Percentiles rank a stretch among this genome's conserved stretches.
These are phyloP conservation scores for Anastatica hierochuntica DNA, from an alignment of 345 rosid genomes.

Conservation along the genomic window DNA sequence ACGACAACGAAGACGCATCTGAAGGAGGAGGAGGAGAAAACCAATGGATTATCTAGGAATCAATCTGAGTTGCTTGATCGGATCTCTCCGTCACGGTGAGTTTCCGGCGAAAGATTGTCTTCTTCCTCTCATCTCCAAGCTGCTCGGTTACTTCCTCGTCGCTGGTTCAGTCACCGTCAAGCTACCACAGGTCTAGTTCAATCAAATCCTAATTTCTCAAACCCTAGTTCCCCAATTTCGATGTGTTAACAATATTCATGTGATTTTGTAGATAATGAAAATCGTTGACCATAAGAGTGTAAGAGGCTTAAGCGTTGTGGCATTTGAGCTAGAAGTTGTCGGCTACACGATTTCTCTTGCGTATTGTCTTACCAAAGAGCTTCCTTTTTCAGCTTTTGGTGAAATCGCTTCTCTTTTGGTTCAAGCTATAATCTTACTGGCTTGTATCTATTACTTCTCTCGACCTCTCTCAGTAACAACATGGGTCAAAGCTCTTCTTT, in stretches of 20 bases:
- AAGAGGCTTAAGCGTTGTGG: constrained; percentile 62
- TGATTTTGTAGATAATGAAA: constrained; percentile 49
- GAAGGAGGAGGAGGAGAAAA: neutral
- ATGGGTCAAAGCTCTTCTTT: constrained; percentile 41
- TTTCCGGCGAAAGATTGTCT: constrained; percentile 68
- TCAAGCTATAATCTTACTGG: constrained; percentile 67
- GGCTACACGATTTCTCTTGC: constrained; percentile 79
- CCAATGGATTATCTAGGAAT: constrained; percentile 60
- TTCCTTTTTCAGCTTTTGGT: constrained; percentile 87
- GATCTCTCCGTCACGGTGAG: constrained; percentile 41
- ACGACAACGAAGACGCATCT: no score
- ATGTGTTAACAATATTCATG: neutral
- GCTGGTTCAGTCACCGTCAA: constrained; percentile 91
- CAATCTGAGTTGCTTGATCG: constrained; percentile 50
- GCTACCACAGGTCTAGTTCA: constrained; percentile 56
- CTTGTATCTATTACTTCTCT: constrained; percentile 52
- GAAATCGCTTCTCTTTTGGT: constrained; percentile 70
- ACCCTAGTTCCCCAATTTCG: no score
- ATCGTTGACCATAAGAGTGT: constrained; percentile 62
- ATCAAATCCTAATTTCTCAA: neutral
- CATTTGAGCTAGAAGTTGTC: constrained; percentile 83
- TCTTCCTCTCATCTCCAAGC: constrained; percentile 74
- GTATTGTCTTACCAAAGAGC: constrained; percentile 70
- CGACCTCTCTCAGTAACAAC: constrained; percentile 35
- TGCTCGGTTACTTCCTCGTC: constrained; percentile 81